Conservation (phyloP, 257 asterid species). For the Rhazya stricta region DNA sequence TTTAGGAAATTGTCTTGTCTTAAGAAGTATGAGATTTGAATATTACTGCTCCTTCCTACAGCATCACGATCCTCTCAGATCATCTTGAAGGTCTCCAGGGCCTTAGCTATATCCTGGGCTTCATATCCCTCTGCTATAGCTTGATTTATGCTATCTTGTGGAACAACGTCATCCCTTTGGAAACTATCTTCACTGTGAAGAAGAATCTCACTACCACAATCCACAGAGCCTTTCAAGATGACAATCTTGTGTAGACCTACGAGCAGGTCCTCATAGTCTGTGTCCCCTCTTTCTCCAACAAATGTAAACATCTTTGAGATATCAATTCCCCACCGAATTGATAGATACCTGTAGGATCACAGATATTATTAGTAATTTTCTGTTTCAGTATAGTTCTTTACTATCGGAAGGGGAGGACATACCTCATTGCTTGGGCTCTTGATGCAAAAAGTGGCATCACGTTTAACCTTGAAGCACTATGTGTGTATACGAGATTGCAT, state of each 20-base stretch:
- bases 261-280: slow-evolving; percentile 50
- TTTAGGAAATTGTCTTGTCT: slow-evolving; percentile 4
- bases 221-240: slow-evolving; percentile 45
- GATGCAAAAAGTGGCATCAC: slow-evolving; percentile 59
- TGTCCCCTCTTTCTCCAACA: slow-evolving; percentile 62
- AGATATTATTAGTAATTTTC: not conserved
- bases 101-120: slow-evolving; percentile 42
- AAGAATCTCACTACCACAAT: slow-evolving; percentile 37
- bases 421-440: slow-evolving; percentile 65
- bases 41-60: not conserved
- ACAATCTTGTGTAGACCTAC: slow-evolving; percentile 62
- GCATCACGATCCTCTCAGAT: slow-evolving; percentile 13
- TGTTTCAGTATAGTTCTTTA: not conserved
- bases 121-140: slow-evolving; percentile 41
- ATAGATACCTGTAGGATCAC: slow-evolving; percentile 45
- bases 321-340: slow-evolving; percentile 54
- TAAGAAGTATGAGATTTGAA: slow-evolving; percentile 8
- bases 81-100: slow-evolving; percentile 37
- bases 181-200: slow-evolving; percentile 35
- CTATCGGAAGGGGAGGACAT: not conserved
- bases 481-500: slow-evolving; percentile 52
- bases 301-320: slow-evolving; percentile 47
- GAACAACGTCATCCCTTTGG: slow-evolving; percentile 30
- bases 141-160: slow-evolving; percentile 32
- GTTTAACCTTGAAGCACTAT: slow-evolving; percentile 48